Percentiles rank a stretch among this genome's conserved stretches.
Conservation (phyloP, 192 early-diverging fungal species). For the Entomortierella lignicola region DNA sequence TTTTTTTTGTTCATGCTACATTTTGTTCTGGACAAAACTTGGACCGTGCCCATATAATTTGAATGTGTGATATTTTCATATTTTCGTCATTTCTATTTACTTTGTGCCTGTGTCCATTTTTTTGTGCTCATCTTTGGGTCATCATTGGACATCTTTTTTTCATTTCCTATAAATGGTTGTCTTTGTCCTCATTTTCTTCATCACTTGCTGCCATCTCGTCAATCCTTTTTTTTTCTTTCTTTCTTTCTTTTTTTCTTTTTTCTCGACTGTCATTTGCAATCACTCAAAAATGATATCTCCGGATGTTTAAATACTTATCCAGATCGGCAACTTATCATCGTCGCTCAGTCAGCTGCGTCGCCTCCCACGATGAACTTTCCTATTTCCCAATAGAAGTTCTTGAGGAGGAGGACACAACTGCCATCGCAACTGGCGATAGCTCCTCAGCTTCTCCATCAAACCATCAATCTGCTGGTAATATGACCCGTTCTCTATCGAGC, state of each 20-base stretch:
- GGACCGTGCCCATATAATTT: neutral
- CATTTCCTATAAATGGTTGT: neutral
- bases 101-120: neutral
- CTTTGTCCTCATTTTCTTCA: too few species aligned
- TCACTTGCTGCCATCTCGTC: neutral
- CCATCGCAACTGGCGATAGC: conserved; percentile 19
- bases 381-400: conserved; percentile 28
- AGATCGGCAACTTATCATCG: conserved; percentile 45
- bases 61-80: too few species aligned
- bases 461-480: too few species aligned
- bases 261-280: neutral
- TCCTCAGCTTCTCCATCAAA: conserved; percentile 29
- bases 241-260: conserved; percentile 2
- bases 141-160: neutral
- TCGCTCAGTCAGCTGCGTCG: conserved; percentile 46
- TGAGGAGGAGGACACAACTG: conserved; percentile 20
- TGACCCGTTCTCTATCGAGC: conserved; percentile 15
- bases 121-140: neutral
- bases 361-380: conserved; percentile 38
- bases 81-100: neutral
- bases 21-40: neutral
- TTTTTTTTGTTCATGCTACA: neutral
- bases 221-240: conserved; percentile 2
- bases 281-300: neutral
- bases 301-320: conserved; percentile 25